Conservation (phyloP, 176 grass and related monocot species). For the Musa itinerans region DNA sequence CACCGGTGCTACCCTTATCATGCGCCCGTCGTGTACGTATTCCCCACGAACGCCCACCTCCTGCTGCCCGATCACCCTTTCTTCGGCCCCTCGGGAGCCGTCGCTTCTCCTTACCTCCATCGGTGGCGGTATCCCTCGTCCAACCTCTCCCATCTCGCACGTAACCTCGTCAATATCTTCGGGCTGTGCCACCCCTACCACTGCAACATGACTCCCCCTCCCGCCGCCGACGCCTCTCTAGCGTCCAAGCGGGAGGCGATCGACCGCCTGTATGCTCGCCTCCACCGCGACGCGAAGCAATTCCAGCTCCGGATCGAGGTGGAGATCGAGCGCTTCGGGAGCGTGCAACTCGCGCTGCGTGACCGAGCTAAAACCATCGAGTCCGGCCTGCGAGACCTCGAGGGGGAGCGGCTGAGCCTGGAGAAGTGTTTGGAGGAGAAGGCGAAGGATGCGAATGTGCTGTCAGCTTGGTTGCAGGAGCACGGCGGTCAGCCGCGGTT, state of each 20-base stretch:
- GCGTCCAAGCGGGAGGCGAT: not conserved
- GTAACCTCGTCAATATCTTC: conserved; percentile 1
- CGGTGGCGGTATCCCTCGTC: conserved; percentile 23
- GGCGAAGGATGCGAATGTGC: conserved; percentile 2
- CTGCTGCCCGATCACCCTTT: conserved; percentile 29
- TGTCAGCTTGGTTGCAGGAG: conserved; percentile 12
- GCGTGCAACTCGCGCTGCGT: not conserved
- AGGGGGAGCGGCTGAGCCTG: conserved; percentile 22
- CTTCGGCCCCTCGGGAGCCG: conserved; percentile 21
- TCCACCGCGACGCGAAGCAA: not conserved
- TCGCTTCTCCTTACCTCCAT: conserved; percentile 16
- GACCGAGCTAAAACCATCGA: conserved; percentile 6
- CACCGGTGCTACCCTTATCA: conserved; percentile 16
- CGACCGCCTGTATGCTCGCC: not conserved
- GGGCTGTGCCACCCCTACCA: not conserved
- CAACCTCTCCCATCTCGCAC: conserved; percentile 12
- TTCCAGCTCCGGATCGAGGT: not conserved
- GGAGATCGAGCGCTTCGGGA: not conserved
- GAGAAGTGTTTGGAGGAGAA: conserved; percentile 9
- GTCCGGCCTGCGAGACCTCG: conserved; percentile 6
- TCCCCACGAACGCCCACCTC: not conserved
- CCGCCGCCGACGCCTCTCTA: not conserved
- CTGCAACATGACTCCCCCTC: not conserved
- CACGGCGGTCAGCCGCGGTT: not conserved
- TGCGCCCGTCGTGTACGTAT: conserved; percentile 13